Conservation (phyloP, 2,329 filamentous ascomycete genomes). For the Talaromyces amestolkiae region DNA sequence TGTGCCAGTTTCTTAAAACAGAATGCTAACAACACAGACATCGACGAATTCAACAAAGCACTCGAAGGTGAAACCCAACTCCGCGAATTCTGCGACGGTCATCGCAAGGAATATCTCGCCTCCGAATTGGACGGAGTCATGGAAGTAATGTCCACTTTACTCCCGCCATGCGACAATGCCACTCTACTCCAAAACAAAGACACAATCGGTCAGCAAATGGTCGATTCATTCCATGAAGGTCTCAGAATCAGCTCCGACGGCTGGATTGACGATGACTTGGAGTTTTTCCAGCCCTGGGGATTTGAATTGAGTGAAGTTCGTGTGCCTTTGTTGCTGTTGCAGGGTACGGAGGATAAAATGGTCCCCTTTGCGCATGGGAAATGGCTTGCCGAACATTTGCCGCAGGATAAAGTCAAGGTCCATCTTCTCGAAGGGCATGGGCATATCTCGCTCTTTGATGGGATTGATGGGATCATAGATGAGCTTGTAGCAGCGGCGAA, state of each 20-base stretch:
- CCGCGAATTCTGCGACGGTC: constrained; percentile 7
- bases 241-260: not conserved
- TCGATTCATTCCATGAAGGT: constrained; percentile 1
- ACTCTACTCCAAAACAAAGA: constrained; percentile 1
- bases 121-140: constrained; percentile 9
- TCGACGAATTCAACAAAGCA: constrained; percentile 7
- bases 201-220: constrained; percentile 9
- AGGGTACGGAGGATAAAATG: constrained; percentile 14
- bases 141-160: not conserved
- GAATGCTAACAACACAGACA: not conserved
- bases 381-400: constrained; percentile 12
- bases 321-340: constrained; percentile 4
- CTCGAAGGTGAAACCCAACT: constrained; percentile 1
- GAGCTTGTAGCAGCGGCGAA: constrained; percentile 8
- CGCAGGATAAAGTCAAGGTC: constrained; percentile 14
- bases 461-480: constrained; percentile 11
- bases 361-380: constrained; percentile 14
- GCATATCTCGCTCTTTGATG: constrained; percentile 10
- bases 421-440: constrained; percentile 11
- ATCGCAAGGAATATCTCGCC: not conserved
- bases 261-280: constrained; percentile 14
- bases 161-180: constrained; percentile 12
- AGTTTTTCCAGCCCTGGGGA: not conserved
- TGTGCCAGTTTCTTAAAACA: not conserved
- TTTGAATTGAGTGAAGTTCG: constrained; percentile 14